Conservation (phyloP, 2,329 filamentous ascomycete species). For the Aquanectria penicillioides region DNA sequence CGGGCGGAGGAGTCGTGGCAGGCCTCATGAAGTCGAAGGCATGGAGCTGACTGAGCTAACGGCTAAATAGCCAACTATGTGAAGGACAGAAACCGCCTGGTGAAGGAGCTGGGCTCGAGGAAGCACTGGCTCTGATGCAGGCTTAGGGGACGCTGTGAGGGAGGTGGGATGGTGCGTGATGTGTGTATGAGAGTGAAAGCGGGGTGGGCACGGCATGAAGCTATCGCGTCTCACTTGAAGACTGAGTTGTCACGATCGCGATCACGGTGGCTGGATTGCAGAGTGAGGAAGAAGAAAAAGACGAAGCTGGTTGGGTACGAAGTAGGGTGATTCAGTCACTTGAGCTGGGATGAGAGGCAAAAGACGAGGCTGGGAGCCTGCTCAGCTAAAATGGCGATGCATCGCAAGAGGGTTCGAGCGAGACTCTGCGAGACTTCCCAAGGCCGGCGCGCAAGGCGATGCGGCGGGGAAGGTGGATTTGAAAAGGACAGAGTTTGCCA, state of each 20-base stretch:
- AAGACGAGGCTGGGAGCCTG: not conserved
- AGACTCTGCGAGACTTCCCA: not conserved
- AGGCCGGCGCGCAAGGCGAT: slow-evolving; percentile 5
- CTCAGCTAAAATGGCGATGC: slow-evolving; percentile 10
- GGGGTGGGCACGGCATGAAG: not conserved
- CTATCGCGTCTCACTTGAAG: slow-evolving; percentile 13
- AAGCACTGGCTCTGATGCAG: slow-evolving; percentile 12
- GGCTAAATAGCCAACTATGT: no score
- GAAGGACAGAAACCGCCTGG: not conserved
- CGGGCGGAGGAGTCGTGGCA: not conserved
- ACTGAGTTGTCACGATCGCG: slow-evolving; percentile 20
- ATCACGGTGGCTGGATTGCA: slow-evolving; percentile 26
- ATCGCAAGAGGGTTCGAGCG: not conserved
- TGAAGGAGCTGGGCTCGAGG: not conserved
- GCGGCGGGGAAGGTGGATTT: not conserved
- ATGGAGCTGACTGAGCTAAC: no score
- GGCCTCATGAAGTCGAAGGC: not conserved
- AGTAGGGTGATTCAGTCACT: slow-evolving; percentile 42
- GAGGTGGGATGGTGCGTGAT: not conserved
- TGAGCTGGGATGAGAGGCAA: slow-evolving; percentile 22
- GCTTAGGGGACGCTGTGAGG: not conserved
- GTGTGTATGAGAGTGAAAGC: not conserved
- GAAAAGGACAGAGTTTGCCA: slow-evolving; percentile 6
- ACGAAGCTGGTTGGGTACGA: slow-evolving; percentile 11
- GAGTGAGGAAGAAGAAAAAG: slow-evolving; percentile 5